Evolutionary conservation across 495 filamentous ascomycete genomes (phyloP).

Genomic region (Hypomontagnella monticulosa): DNA sequence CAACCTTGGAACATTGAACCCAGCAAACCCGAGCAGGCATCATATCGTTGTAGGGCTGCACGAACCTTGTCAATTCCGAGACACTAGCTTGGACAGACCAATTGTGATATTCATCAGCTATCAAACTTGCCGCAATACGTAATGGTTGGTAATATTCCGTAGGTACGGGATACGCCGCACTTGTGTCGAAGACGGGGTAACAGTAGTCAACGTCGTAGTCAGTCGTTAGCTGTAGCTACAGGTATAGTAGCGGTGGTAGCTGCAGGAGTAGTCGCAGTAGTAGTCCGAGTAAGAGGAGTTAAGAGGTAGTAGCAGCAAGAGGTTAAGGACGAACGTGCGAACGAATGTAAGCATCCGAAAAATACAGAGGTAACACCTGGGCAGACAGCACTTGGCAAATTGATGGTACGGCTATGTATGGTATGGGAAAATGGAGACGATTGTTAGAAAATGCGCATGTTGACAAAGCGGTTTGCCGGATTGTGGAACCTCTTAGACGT

Average conservation of each 20-base stretch:
- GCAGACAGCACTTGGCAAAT: not conserved
- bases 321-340: constrained; percentile 3
- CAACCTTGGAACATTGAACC: no score
- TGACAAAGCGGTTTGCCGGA: constrained; percentile 28
- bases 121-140: constrained; percentile 8
- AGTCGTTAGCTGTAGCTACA: not conserved
- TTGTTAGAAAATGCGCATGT: constrained; percentile 19
- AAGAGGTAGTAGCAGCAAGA: no score
- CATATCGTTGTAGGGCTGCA: constrained; percentile 35
- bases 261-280: not conserved
- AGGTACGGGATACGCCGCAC: not conserved
- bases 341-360: constrained; percentile 6
- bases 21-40: not conserved
- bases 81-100: constrained; percentile 39
- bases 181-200: not conserved
- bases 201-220: not conserved
- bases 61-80: constrained; percentile 42
- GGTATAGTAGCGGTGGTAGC: not conserved
- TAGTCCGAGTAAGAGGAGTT: not conserved
- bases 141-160: constrained; percentile 13
- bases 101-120: constrained; percentile 37
- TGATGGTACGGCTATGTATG: constrained; percentile 16
- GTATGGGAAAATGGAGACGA: constrained; percentile 2
- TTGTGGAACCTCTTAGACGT: constrained; percentile 41
- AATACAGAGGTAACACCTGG: not conserved